phyloP scores from a whole-genome alignment of 345 rosid species.

The Eucalyptus curtisii region DNA sequence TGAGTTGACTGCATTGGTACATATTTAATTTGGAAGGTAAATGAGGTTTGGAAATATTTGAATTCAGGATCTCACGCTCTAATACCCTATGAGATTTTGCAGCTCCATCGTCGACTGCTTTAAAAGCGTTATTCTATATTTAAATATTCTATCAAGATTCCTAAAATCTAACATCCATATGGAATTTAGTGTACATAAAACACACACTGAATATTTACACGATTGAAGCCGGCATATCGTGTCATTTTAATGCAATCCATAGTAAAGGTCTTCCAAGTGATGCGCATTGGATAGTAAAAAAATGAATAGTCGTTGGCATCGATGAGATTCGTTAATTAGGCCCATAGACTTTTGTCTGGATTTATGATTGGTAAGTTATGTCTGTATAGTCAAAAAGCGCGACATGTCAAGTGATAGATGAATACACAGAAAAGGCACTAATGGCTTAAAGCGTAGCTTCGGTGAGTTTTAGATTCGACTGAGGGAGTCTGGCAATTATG shows the following conservation, averaged over 20 bases:
- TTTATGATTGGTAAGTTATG: neutral
- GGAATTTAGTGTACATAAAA: neutral
- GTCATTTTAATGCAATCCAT: neutral
- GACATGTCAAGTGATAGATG: neutral
- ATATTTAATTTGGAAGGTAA: too few species aligned
- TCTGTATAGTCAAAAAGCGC: neutral
- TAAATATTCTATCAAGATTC: conserved; percentile 12
- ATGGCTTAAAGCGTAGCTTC: neutral
- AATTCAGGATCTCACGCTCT: neutral
- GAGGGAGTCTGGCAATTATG: neutral
- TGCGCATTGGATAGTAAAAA: neutral
- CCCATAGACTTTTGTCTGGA: neutral
- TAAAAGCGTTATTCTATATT: neutral
- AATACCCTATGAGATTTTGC: neutral
- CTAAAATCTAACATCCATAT: neutral
- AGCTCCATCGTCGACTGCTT: accelerated
- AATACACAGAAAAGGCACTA: neutral
- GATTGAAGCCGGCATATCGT: neutral
- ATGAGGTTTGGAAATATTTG: accelerated
- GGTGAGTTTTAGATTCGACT: neutral
- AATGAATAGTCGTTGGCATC: neutral
- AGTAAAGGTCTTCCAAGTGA: neutral
- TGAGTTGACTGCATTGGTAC: neutral
- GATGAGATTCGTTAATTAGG: neutral
- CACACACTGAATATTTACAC: conserved; percentile 18